phyloP scores from a whole-genome alignment of 768 basidiomycete species.

The Pulveroboletus sp. region DNA sequence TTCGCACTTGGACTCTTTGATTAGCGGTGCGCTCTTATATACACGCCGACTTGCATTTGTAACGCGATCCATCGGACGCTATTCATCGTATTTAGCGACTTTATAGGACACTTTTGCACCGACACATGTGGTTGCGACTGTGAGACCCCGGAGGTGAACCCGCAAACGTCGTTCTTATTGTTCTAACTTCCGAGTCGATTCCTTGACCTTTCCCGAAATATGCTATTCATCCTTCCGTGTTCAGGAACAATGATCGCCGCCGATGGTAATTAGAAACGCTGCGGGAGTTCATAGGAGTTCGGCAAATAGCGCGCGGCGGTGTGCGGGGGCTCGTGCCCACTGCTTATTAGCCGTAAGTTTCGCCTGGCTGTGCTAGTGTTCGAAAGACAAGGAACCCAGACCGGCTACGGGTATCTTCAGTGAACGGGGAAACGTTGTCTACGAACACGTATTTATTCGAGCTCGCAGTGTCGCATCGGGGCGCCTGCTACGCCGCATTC shows the following conservation, averaged over 20 bases:
- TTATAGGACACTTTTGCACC: neutral
- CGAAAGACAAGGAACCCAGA: too few species aligned
- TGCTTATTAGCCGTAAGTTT: slow-evolving; percentile 1
- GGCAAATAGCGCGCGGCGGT: slow-evolving; percentile 9
- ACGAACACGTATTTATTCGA: slow-evolving; percentile 8
- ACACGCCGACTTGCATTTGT: too few species aligned
- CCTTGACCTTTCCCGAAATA: neutral
- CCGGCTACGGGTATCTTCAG: slow-evolving; percentile 21
- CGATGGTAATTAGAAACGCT: neutral
- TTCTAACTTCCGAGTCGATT: neutral
- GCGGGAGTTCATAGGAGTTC: too few species aligned
- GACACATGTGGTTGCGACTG: neutral
- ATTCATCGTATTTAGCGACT: neutral
- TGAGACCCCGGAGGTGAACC: neutral
- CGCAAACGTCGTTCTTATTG: neutral
- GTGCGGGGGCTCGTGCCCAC: slow-evolving; percentile 14
- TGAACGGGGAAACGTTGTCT: slow-evolving; percentile 3
- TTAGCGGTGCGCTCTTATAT: too few species aligned
- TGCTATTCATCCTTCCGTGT: too few species aligned
- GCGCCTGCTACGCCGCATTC: neutral
- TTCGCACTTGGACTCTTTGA: neutral
- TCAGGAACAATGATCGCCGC: neutral
- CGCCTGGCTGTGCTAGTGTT: slow-evolving; percentile 17
- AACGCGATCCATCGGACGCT: neutral
- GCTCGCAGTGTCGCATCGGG: neutral